phyloP scores from a whole-genome alignment of 805 yeast genomes.

The Tetrapisispora arboricola region DNA sequence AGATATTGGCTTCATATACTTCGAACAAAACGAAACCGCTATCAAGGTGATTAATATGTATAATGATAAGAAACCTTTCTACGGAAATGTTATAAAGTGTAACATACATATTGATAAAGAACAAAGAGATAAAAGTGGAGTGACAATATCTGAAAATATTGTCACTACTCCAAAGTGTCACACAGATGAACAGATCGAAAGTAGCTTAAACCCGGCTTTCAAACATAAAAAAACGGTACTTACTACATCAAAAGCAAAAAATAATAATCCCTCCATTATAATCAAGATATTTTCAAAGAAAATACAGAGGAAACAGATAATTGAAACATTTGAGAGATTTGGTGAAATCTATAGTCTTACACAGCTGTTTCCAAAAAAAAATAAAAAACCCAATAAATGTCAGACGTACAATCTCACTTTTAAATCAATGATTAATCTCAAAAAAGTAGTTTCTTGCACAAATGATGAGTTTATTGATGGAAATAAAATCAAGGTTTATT shows the following conservation, averaged over 20 bases:
- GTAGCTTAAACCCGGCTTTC: no score
- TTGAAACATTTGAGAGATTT: conserved; percentile 17
- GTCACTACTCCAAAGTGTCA: neutral
- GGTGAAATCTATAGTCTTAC: conserved; percentile 21
- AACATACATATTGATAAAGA: conserved; percentile 28
- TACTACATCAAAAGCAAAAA: no score
- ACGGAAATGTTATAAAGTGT: conserved; percentile 28
- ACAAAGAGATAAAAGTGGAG: conserved; percentile 1
- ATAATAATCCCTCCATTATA: conserved; percentile 7
- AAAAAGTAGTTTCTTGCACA: neutral
- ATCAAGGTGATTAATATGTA: conserved; percentile 25
- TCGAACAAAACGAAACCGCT: conserved; percentile 29
- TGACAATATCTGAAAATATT: neutral
- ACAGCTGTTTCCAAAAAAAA: neutral
- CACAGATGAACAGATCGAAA: no score
- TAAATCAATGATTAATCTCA: neutral
- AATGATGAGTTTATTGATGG: neutral
- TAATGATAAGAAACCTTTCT: conserved; percentile 20
- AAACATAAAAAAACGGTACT: no score
- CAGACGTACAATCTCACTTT: neutral
- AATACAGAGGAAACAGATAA: conserved; percentile 15
- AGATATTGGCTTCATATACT: conserved; percentile 34
- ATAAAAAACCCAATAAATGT: neutral
- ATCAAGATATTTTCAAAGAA: conserved; percentile 21
- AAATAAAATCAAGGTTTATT: neutral